Conservation (phyloP, 2,329 filamentous ascomycete species). For the Aureobasidium lini region DNA sequence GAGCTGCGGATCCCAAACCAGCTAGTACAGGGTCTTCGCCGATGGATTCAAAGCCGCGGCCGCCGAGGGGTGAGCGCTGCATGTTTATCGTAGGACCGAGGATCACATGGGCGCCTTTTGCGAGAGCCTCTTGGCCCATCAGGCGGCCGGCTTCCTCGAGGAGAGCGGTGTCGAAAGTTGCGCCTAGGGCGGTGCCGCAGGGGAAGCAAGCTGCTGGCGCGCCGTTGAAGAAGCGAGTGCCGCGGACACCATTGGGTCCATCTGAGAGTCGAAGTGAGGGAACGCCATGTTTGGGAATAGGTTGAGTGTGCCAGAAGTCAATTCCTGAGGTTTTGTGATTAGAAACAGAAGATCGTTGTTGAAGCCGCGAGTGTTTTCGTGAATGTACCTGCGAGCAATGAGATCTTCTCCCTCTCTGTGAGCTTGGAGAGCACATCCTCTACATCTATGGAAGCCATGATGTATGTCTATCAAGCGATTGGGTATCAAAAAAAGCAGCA, state of each 20-base stretch:
- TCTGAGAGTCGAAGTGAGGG: slow-evolving; percentile 60
- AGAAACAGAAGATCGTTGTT: not conserved
- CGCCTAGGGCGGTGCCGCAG: slow-evolving; percentile 69
- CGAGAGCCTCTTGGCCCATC: slow-evolving; percentile 63
- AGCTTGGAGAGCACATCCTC: slow-evolving; percentile 24
- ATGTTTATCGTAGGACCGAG: slow-evolving; percentile 74
- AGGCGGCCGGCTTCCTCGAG: slow-evolving; percentile 62
- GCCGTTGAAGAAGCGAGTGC: slow-evolving; percentile 61
- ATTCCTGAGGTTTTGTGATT: slow-evolving; percentile 33
- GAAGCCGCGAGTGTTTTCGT: not conserved
- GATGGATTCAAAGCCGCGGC: slow-evolving; percentile 80
- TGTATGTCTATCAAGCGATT: not conserved
- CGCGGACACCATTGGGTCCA: slow-evolving; percentile 62
- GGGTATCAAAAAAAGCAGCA: not conserved
- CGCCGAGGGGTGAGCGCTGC: slow-evolving; percentile 75
- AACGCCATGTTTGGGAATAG: slow-evolving; percentile 52
- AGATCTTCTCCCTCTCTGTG: slow-evolving; percentile 25
- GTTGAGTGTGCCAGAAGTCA: slow-evolving; percentile 64
- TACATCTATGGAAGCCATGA: slow-evolving; percentile 20
- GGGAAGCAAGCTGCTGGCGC: slow-evolving; percentile 64
- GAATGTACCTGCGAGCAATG: slow-evolving; percentile 23
- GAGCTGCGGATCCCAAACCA: slow-evolving; percentile 59
- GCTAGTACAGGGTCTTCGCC: slow-evolving; percentile 75
- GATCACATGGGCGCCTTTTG: slow-evolving; percentile 65
- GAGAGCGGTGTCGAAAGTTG: slow-evolving; percentile 69